Evolutionary conservation across 352 stramenopile genomes (phyloP).

Genomic region (Peronosclerospora sorghi): DNA sequence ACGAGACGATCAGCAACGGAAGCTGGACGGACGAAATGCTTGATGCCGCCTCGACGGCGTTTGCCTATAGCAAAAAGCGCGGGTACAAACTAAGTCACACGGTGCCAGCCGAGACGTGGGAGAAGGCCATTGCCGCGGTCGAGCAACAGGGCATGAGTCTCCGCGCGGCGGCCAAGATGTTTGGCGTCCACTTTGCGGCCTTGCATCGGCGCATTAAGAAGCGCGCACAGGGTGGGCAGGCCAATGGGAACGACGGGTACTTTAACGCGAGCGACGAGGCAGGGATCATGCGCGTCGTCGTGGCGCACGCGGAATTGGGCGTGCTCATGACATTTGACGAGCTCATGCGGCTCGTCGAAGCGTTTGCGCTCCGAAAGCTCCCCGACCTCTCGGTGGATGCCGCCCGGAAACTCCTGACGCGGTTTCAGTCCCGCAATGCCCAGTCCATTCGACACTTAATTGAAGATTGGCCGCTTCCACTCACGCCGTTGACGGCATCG

Average conservation of each 20-base stretch:
- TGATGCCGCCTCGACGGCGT: slow-evolving; percentile 8
- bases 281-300: slow-evolving; percentile 43
- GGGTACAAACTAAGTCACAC: slow-evolving; percentile 43
- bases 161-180: slow-evolving; percentile 29
- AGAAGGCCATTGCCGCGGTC: slow-evolving; percentile 44
- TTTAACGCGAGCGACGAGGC: slow-evolving; percentile 44
- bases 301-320: slow-evolving; percentile 42
- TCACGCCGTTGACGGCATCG: not conserved
- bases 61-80: slow-evolving; percentile 18
- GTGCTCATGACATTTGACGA: slow-evolving; percentile 64
- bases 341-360: slow-evolving; percentile 44
- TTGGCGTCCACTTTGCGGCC: slow-evolving; percentile 47
- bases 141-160: slow-evolving; percentile 52
- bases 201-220: slow-evolving; percentile 51
- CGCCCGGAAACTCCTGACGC: slow-evolving; percentile 31
- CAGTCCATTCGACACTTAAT: slow-evolving; percentile 44
- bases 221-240: slow-evolving; percentile 18
- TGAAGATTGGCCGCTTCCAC: slow-evolving; percentile 26
- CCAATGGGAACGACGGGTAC: slow-evolving; percentile 16
- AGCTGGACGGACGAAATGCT: slow-evolving; percentile 9
- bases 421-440: slow-evolving; percentile 42
- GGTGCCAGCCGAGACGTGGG: slow-evolving; percentile 42
- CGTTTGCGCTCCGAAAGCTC: slow-evolving; percentile 39
- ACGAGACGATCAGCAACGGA: not conserved
- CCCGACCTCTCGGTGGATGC: slow-evolving; percentile 46